Percentiles rank a stretch among this genome's conserved stretches.
phyloP scores from a whole-genome alignment of 2,329 filamentous ascomycete genomes.

The Colletotrichum destructivum region DNA sequence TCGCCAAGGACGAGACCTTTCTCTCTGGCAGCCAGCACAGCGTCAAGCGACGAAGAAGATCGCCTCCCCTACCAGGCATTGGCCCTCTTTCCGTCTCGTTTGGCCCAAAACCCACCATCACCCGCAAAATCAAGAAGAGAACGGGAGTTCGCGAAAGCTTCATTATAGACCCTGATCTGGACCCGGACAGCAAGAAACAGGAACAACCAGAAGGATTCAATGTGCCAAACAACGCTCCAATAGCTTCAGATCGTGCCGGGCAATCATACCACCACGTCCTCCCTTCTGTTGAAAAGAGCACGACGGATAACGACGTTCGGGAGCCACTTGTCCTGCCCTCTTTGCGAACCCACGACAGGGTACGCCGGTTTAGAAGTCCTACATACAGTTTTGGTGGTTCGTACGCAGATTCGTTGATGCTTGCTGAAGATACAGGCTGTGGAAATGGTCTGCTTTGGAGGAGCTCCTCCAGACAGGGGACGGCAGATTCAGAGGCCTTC shows the following conservation, averaged over 20 bases:
- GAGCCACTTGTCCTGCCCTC: not conserved
- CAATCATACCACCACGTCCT: not conserved
- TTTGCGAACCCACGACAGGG: not conserved
- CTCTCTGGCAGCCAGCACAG: not conserved
- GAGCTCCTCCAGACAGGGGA: not conserved
- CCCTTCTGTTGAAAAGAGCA: not conserved
- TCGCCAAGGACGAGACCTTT: not conserved
- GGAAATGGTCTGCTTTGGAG: not conserved
- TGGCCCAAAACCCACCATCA: not conserved
- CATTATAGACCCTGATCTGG: constrained; percentile 8
- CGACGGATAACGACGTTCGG: too few relatives aligned
- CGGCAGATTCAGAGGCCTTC: not conserved
- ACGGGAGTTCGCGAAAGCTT: not conserved
- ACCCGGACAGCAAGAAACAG: not conserved
- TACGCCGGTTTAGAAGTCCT: not conserved
- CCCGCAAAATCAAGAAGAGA: not conserved
- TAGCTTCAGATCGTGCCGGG: not conserved
- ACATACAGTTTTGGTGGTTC: not conserved
- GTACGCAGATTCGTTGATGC: not conserved
- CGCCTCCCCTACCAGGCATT: not conserved
- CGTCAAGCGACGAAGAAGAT: constrained; percentile 14
- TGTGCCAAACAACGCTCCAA: not conserved
- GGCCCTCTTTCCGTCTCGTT: constrained; percentile 3
- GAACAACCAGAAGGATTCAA: not conserved
- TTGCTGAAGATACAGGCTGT: not conserved